These are phyloP conservation scores for Papiliotrema nemorosa DNA, from an alignment of 1,284 basidiomycete genomes.

Conservation along the genomic window DNA sequence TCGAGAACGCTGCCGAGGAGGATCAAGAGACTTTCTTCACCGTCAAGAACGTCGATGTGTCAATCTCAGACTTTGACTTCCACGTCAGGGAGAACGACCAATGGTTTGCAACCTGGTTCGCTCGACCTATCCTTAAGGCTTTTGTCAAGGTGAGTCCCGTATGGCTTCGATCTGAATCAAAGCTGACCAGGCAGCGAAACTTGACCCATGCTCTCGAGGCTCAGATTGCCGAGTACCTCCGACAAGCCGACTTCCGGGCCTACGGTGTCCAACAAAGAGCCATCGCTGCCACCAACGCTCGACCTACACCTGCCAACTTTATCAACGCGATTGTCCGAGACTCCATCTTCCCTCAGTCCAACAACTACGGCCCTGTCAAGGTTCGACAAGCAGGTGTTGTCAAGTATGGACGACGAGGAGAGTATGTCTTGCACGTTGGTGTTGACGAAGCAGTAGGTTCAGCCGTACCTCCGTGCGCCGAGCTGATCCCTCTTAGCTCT, in stretches of 20 bases:
- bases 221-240: conserved; percentile 41
- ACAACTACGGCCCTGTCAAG: conserved; percentile 26
- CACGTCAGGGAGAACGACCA: conserved; percentile 39
- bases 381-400: conserved; percentile 46
- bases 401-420: conserved; percentile 50
- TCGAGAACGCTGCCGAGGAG: conserved; percentile 51
- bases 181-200: conserved; percentile 23
- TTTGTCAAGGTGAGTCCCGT: conserved; percentile 35
- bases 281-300: conserved; percentile 50
- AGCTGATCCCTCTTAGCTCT: conserved; percentile 36
- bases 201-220: conserved; percentile 46
- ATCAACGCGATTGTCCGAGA: conserved; percentile 51
- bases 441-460: conserved; percentile 47
- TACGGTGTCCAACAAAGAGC: conserved; percentile 50
- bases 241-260: conserved; percentile 37
- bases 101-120: conserved; percentile 44
- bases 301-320: conserved; percentile 49
- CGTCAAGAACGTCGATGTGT: conserved; percentile 52
- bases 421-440: conserved; percentile 52
- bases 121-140: conserved; percentile 38
- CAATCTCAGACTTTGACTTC: conserved; percentile 47
- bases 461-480: no score
- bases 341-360: conserved; percentile 34
- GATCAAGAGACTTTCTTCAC: conserved; percentile 53
- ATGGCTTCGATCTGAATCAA: background rate